These are phyloP conservation scores for Sporothrix sp. DNA, from an alignment of 2,329 filamentous ascomycete species.

Conservation along the genomic window DNA sequence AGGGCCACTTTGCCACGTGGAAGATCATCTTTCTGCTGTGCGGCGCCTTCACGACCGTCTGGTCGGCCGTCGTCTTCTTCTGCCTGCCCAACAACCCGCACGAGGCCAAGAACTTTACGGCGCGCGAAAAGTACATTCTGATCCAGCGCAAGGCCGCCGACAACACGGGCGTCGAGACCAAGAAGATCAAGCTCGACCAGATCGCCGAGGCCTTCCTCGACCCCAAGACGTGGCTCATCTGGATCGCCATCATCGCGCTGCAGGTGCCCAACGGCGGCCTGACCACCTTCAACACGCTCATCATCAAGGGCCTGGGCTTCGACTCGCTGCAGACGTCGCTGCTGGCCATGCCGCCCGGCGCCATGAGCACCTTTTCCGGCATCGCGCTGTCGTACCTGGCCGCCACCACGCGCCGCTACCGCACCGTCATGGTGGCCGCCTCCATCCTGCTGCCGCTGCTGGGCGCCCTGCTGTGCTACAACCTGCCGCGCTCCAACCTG, in stretches of 20 bases:
- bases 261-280: constrained; percentile 18
- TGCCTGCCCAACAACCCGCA: constrained; percentile 21
- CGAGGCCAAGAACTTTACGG: constrained; percentile 11
- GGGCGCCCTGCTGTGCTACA: constrained; percentile 27
- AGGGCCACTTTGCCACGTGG: constrained; percentile 19
- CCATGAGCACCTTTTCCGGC: constrained; percentile 16
- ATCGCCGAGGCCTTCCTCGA: constrained; percentile 17
- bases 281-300: constrained; percentile 13
- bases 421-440: constrained; percentile 22
- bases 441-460: constrained; percentile 27
- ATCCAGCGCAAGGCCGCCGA: constrained; percentile 19
- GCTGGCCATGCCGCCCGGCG: constrained; percentile 15
- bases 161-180: constrained; percentile 19
- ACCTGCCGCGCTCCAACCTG: constrained; percentile 19
- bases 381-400: constrained; percentile 16
- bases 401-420: constrained; percentile 14
- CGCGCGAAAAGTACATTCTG: constrained; percentile 15
- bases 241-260: constrained; percentile 18
- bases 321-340: constrained; percentile 11
- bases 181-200: constrained; percentile 17
- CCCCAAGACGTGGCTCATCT: constrained; percentile 20
- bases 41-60: constrained; percentile 19
- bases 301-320: constrained; percentile 14
- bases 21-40: constrained; percentile 22
- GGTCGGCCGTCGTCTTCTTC: constrained; percentile 18